Evolutionary conservation across 2,329 filamentous ascomycete species (phyloP).

Genomic region (Dactylellina haptotyla): DNA sequence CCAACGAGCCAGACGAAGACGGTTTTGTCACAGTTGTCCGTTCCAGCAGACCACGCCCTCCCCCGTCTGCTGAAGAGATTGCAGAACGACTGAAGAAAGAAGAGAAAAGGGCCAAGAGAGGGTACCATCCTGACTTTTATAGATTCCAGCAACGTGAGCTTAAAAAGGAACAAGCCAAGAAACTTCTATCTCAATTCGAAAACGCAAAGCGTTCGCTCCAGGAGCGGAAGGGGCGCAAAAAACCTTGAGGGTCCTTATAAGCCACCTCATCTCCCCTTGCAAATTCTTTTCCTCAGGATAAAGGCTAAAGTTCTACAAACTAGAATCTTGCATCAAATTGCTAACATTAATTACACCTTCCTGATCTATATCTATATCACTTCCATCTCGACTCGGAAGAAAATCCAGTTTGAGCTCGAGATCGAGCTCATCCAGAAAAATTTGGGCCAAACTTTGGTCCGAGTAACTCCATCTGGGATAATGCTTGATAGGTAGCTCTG

Average conservation of each 20-base stretch:
- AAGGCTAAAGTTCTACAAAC: not conserved
- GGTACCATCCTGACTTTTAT: conserved; percentile 77
- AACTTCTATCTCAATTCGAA: conserved; percentile 77
- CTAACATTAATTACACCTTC: conserved; percentile 5
- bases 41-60: conserved; percentile 76
- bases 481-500: conserved; percentile 33
- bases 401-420: conserved; percentile 36
- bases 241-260: conserved; percentile 61
- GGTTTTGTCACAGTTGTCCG: conserved; percentile 92
- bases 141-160: conserved; percentile 83
- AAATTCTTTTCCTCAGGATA: not conserved
- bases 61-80: conserved; percentile 75
- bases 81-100: conserved; percentile 70
- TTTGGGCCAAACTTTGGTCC: conserved; percentile 19
- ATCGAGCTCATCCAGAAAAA: conserved; percentile 35
- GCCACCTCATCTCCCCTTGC: not conserved
- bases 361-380: not conserved
- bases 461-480: conserved; percentile 35
- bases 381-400: not conserved
- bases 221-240: conserved; percentile 72
- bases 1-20: conserved; percentile 88
- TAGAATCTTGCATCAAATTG: conserved; percentile 19
- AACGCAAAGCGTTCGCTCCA: conserved; percentile 77
- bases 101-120: conserved; percentile 72
- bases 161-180: conserved; percentile 77